Conservation (phyloP, 164 flowering plant species). For the Pachysandra terminalis region DNA sequence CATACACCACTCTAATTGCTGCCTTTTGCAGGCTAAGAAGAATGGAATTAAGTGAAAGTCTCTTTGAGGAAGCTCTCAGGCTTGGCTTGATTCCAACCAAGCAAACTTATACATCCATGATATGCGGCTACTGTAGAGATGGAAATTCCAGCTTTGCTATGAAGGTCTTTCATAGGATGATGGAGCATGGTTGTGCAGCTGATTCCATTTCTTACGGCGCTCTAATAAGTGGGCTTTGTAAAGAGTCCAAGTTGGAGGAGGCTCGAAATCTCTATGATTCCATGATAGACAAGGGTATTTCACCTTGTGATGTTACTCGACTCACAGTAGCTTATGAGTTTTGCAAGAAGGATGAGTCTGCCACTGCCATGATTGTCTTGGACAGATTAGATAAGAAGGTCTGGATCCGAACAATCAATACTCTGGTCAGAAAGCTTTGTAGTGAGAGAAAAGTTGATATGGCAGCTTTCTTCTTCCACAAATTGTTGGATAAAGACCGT, state of each 20-base stretch:
- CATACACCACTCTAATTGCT: slow-evolving; percentile 61
- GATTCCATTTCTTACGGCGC: slow-evolving; percentile 86
- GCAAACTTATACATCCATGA: slow-evolving; percentile 83
- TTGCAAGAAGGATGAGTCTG: slow-evolving; percentile 60
- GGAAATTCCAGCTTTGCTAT: slow-evolving; percentile 43
- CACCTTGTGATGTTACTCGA: slow-evolving; percentile 93
- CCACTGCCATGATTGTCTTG: slow-evolving; percentile 52
- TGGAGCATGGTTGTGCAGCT: slow-evolving; percentile 49
- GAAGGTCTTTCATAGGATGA: slow-evolving; percentile 54
- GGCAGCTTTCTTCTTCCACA: slow-evolving; percentile 63
- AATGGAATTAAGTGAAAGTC: slow-evolving; percentile 56
- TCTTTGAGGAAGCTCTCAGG: slow-evolving; percentile 52
- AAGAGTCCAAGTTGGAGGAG: slow-evolving; percentile 60
- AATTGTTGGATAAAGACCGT: slow-evolving; percentile 52
- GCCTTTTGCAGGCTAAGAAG: slow-evolving; percentile 58
- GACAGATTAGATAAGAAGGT: slow-evolving; percentile 63
- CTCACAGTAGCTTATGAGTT: slow-evolving; percentile 76
- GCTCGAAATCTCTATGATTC: slow-evolving; percentile 57
- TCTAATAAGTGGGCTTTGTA: slow-evolving; percentile 87
- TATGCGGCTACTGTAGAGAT: slow-evolving; percentile 69
- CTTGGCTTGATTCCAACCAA: slow-evolving; percentile 68
- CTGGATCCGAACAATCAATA: slow-evolving; percentile 68
- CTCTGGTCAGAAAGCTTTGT: slow-evolving; percentile 80
- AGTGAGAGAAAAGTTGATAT: slow-evolving; percentile 67
- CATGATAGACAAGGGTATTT: slow-evolving; percentile 69